A percentile compares a stretch with the other conserved stretches of the same genome.
These are phyloP conservation scores for Helenozyma baotianmanensis DNA, from an alignment of 805 yeast species.

Conservation along the genomic window DNA sequence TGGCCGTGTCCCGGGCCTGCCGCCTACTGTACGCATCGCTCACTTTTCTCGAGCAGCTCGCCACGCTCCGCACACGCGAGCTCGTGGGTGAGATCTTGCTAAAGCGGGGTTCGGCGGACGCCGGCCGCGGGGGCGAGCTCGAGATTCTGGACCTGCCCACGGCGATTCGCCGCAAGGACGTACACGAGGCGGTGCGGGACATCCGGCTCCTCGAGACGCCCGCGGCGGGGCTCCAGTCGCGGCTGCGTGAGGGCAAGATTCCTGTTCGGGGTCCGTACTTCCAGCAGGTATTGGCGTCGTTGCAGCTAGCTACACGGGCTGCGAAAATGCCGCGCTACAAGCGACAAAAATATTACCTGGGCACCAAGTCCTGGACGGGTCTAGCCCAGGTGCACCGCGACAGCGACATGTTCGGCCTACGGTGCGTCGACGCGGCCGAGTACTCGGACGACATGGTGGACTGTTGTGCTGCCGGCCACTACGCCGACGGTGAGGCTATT, in stretches of 20 bases:
- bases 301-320: not conserved
- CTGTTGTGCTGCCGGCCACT: too few species aligned
- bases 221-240: conserved; percentile 8
- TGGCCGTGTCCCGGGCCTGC: conserved; percentile 1
- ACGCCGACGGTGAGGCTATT: too few species aligned
- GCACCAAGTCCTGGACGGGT: too few species aligned
- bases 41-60: conserved; percentile 19
- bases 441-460: too few species aligned
- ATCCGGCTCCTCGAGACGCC: conserved; percentile 13
- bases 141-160: not conserved
- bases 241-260: conserved; percentile 8
- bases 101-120: too few species aligned
- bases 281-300: conserved; percentile 3
- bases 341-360: too few species aligned
- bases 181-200: conserved; percentile 8
- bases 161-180: conserved; percentile 4
- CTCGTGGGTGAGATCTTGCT: conserved; percentile 13
- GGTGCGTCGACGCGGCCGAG: too few species aligned
- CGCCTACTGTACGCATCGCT: conserved; percentile 10
- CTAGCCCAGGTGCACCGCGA: too few species aligned
- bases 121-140: not conserved
- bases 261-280: conserved; percentile 9
- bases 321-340: too few species aligned
- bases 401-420: too few species aligned
- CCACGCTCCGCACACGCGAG: conserved; percentile 11